phyloP scores from a whole-genome alignment of 306 rosid species.

The Lathyrus oleraceus region DNA sequence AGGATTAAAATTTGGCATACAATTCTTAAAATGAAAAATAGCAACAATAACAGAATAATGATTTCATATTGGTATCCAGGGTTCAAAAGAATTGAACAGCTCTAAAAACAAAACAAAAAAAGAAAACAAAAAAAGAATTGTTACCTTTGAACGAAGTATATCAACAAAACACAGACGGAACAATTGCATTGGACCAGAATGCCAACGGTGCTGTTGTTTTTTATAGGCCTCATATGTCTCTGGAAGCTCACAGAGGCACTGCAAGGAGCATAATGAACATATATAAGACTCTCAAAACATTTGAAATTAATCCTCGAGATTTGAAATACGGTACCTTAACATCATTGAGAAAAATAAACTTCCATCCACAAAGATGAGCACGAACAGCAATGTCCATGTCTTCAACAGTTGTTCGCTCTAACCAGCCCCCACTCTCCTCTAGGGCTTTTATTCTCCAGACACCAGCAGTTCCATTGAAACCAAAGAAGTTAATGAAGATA shows the following conservation, averaged over 20 bases:
- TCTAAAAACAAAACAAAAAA: constrained; percentile 7
- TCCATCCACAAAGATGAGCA: constrained; percentile 99
- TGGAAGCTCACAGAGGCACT: constrained; percentile 99
- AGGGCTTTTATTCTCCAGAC: constrained; percentile 97
- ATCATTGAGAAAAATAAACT: constrained; percentile 89
- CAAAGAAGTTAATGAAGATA: constrained; percentile 84
- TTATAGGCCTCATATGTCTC: constrained; percentile 97
- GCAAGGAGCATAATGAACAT: constrained; percentile 41
- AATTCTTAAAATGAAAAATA: not conserved
- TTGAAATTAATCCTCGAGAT: constrained; percentile 21
- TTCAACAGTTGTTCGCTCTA: constrained; percentile 96
- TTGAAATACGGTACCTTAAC: constrained; percentile 63
- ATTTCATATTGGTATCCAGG: constrained; percentile 2
- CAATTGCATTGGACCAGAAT: constrained; percentile 99
- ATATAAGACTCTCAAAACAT: constrained; percentile 35
- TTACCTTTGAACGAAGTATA: constrained; percentile 89
- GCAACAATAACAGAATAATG: not conserved
- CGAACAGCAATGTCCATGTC: constrained; percentile 99
- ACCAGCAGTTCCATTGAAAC: constrained; percentile 97
- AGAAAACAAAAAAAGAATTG: constrained; percentile 6
- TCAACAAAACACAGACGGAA: constrained; percentile 86
- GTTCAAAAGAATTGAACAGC: constrained; percentile 15
- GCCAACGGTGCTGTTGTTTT: constrained; percentile 99
- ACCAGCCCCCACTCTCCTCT: constrained; percentile 99
- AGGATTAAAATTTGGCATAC: not conserved